These are phyloP conservation scores for Aspergillus ibericus DNA, from an alignment of 2,329 filamentous ascomycete genomes.

Conservation along the genomic window DNA sequence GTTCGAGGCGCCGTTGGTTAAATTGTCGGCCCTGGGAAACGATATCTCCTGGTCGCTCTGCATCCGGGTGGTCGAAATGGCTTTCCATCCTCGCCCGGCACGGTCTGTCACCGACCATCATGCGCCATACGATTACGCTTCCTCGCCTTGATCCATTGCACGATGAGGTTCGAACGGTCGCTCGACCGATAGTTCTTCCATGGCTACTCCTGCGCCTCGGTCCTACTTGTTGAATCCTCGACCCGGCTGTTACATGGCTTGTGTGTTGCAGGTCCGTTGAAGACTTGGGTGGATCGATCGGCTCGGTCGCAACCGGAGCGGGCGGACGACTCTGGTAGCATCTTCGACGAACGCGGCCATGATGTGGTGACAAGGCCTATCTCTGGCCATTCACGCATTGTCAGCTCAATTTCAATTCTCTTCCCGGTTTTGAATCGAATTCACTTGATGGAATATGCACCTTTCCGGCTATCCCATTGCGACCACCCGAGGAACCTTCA, in stretches of 20 bases:
- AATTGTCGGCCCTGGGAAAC: not conserved
- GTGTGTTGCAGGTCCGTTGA: slow-evolving; percentile 3
- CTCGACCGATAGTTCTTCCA: not conserved
- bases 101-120: not conserved
- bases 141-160: slow-evolving; percentile 8
- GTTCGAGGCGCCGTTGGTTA: not conserved
- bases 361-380: slow-evolving; percentile 2
- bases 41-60: not conserved
- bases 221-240: slow-evolving; percentile 4
- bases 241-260: slow-evolving; percentile 6
- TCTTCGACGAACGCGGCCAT: slow-evolving; percentile 21
- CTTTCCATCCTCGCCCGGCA: not conserved
- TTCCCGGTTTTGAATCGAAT: not conserved
- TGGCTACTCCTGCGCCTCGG: not conserved
- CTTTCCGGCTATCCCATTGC: slow-evolving; percentile 2
- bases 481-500: not conserved
- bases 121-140: slow-evolving; percentile 10
- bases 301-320: slow-evolving; percentile 23
- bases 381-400: not conserved
- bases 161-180: slow-evolving; percentile 2
- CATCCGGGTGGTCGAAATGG: not conserved
- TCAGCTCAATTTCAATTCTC: not conserved
- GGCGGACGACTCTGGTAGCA: slow-evolving; percentile 4
- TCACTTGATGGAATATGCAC: not conserved
- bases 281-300: not conserved